Evolutionary conservation across 768 basidiomycete species (phyloP).

Genomic region (Leccinum barrowsii): DNA sequence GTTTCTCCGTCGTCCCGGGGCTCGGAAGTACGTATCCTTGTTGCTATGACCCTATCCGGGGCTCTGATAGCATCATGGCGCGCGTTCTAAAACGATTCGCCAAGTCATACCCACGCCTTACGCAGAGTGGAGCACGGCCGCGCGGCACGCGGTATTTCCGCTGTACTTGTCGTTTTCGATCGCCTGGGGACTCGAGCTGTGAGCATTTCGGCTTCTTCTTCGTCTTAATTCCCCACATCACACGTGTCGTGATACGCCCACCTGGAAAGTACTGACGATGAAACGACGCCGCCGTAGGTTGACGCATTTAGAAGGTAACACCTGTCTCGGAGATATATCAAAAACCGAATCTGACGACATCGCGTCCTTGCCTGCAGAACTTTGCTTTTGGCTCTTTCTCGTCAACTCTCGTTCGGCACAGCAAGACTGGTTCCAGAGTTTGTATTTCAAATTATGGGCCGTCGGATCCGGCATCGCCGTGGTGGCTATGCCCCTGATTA

Average conservation of each 20-base stretch:
- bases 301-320: conserved; percentile 72
- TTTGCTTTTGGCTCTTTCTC: conserved; percentile 87
- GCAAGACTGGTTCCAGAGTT: conserved; percentile 73
- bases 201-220: conserved; percentile 23
- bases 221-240: not conserved
- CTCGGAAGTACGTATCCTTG: conserved; percentile 37
- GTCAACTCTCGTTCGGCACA: conserved; percentile 59
- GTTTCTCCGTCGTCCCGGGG: conserved; percentile 45
- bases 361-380: conserved; percentile 42
- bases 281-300: conserved; percentile 43
- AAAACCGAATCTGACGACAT: not conserved
- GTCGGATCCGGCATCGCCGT: conserved; percentile 59
- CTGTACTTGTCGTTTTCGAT: conserved; percentile 60
- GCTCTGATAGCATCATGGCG: not conserved
- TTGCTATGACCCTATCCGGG: not conserved
- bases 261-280: not conserved
- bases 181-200: conserved; percentile 78
- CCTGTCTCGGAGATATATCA: not conserved
- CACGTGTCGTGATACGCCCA: not conserved
- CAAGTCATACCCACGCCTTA: conserved; percentile 63
- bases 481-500: conserved; percentile 66
- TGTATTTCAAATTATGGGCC: conserved; percentile 74
- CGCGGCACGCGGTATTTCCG: conserved; percentile 56
- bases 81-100: not conserved
- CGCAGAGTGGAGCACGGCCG: conserved; percentile 46